phyloP scores from a whole-genome alignment of 2,329 filamentous ascomycete species.

The Apiospora koreana region DNA sequence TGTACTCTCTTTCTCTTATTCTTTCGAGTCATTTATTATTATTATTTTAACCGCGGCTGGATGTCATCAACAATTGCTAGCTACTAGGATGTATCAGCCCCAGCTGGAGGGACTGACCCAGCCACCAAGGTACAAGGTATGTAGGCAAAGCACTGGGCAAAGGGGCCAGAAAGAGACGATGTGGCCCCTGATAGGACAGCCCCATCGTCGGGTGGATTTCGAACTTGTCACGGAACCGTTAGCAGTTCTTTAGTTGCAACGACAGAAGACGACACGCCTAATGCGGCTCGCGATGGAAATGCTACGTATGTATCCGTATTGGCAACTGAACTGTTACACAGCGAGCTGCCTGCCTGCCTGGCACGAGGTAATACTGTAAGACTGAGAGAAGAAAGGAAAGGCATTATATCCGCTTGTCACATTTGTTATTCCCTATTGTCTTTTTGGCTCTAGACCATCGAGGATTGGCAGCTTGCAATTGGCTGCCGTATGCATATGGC shows the following conservation, averaged over 20 bases:
- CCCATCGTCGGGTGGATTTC: neutral
- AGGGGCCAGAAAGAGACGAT: neutral
- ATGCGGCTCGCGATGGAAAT: slow-evolving; percentile 1
- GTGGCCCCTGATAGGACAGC: neutral
- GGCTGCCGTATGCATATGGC: neutral
- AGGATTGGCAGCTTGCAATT: neutral
- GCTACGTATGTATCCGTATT: neutral
- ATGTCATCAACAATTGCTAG: neutral
- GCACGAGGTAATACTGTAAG: neutral
- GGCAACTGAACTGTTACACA: no score
- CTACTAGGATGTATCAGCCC: neutral
- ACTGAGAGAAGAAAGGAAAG: neutral
- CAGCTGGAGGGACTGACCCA: neutral
- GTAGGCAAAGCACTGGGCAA: no score
- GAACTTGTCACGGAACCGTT: neutral
- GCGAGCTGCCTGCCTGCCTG: no score
- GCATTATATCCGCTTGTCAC: neutral
- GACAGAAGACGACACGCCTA: neutral
- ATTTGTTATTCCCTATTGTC: neutral
- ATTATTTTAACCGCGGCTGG: neutral
- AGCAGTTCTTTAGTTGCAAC: neutral
- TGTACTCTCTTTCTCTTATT: no score
- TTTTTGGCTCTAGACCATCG: neutral
- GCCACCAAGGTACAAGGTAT: neutral
- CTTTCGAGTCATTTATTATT: neutral